Percentiles rank a stretch among this genome's conserved stretches.
Evolutionary conservation across 192 early-diverging fungal genomes (phyloP).

Genomic region (Mortierella alpina): DNA sequence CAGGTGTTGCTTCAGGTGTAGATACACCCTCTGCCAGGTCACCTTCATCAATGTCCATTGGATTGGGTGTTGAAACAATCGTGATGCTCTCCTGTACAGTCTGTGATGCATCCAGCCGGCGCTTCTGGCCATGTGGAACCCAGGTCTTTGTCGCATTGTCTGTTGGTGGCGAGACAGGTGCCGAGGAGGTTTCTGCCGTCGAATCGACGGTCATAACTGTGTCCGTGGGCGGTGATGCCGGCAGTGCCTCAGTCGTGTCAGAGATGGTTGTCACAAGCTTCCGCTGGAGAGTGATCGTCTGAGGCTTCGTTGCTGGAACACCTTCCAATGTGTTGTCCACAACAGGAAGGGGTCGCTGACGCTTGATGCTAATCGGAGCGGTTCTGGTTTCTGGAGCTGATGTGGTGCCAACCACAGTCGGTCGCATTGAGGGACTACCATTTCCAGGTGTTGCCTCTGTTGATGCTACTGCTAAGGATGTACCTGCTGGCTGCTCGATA

Average conservation of each 20-base stretch:
- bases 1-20: conserved; percentile 9
- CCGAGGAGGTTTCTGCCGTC: neutral
- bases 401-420: conserved; percentile 9
- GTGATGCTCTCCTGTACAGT: conserved; percentile 43
- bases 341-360: conserved; percentile 37
- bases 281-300: conserved; percentile 23
- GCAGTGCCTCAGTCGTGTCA: conserved; percentile 10
- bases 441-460: conserved; percentile 28
- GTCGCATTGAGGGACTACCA: conserved; percentile 23
- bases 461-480: neutral
- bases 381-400: conserved; percentile 28
- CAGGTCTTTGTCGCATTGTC: neutral
- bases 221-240: conserved; percentile 6
- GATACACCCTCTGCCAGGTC: conserved; percentile 9
- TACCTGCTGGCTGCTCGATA: conserved; percentile 9
- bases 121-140: conserved; percentile 41
- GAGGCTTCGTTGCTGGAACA: neutral
- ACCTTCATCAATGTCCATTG: conserved; percentile 33
- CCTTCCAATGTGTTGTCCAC: conserved; percentile 28
- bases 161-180: neutral
- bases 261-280: conserved; percentile 7
- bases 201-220: neutral
- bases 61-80: conserved; percentile 43
- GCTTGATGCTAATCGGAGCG: conserved; percentile 43
- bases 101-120: conserved; percentile 43